These are phyloP conservation scores for Epichloe bromicola DNA, from an alignment of 2,329 filamentous ascomycete species.

Conservation along the genomic window DNA sequence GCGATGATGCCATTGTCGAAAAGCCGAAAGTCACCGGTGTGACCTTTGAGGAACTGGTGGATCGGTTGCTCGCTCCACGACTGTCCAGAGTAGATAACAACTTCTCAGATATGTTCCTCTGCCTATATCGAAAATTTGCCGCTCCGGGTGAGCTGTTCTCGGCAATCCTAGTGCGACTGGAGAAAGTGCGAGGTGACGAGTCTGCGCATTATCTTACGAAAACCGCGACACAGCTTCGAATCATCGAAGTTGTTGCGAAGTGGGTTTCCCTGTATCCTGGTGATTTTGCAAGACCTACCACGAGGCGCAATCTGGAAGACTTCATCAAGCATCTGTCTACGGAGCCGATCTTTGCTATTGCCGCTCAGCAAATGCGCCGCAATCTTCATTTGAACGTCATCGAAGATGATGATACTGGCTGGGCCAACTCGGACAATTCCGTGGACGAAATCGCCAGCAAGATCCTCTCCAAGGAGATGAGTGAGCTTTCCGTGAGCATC, in stretches of 20 bases:
- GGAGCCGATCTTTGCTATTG: slow-evolving; percentile 70
- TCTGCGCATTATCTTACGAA: slow-evolving; percentile 59
- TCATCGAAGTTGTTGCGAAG: slow-evolving; percentile 71
- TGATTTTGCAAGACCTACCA: slow-evolving; percentile 73
- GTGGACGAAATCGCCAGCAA: slow-evolving; percentile 22
- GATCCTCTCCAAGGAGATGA: slow-evolving; percentile 26
- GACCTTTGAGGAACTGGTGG: slow-evolving; percentile 61
- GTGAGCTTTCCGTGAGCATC: slow-evolving; percentile 28
- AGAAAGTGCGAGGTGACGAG: slow-evolving; percentile 54
- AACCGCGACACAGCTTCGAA: slow-evolving; percentile 68
- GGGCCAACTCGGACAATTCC: slow-evolving; percentile 67
- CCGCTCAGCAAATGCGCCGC: slow-evolving; percentile 73
- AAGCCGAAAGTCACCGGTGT: slow-evolving; percentile 38
- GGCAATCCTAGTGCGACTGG: slow-evolving; percentile 64
- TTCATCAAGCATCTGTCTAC: slow-evolving; percentile 65
- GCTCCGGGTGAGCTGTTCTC: slow-evolving; percentile 66
- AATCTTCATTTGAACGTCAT: slow-evolving; percentile 58
- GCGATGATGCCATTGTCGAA: slow-evolving; percentile 47
- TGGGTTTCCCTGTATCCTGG: slow-evolving; percentile 88
- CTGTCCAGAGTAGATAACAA: slow-evolving; percentile 81
- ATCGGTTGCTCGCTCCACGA: slow-evolving; percentile 70
- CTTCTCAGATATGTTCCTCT: slow-evolving; percentile 79
- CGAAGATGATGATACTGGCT: slow-evolving; percentile 84
- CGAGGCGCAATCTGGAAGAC: slow-evolving; percentile 56
- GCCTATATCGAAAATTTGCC: slow-evolving; percentile 87